These are phyloP conservation scores for Rhodomyrtus psidioides DNA, from an alignment of 441 rosid genomes.

Conservation along the genomic window DNA sequence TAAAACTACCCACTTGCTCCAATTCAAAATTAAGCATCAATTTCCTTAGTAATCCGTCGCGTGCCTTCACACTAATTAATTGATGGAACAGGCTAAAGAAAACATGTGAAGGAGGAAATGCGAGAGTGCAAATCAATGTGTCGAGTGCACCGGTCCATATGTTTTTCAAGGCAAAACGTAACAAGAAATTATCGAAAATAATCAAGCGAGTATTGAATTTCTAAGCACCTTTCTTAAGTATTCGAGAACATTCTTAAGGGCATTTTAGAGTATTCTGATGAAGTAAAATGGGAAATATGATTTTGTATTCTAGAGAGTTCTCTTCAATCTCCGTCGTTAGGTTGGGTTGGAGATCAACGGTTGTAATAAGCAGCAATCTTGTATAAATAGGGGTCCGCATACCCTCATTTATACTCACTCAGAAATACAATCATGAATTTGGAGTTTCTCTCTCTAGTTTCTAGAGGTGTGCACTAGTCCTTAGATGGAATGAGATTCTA, in stretches of 20 bases:
- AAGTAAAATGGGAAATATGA: neutral
- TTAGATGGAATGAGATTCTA: neutral
- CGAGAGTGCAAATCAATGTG: neutral
- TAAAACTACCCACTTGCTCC: neutral
- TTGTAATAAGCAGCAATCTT: neutral
- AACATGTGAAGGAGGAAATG: neutral
- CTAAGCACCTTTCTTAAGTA: neutral
- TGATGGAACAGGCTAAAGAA: neutral
- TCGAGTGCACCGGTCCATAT: rapidly evolving
- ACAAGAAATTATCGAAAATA: neutral
- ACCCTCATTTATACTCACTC: neutral
- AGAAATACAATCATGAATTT: neutral
- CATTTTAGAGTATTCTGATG: neutral
- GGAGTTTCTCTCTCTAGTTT: neutral
- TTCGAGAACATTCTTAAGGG: neutral
- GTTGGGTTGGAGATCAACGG: neutral
- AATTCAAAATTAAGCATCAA: neutral
- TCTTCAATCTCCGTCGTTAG: neutral
- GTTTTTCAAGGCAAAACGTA: neutral
- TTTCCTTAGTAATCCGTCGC: neutral
- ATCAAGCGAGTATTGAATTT: neutral
- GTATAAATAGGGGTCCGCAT: neutral
- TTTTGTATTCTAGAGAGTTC: neutral
- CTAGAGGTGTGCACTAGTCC: rapidly evolving
- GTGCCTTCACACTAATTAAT: neutral